Conservation (phyloP, 371 early-diverging fungal genomes). For the Nematocida displodere region DNA sequence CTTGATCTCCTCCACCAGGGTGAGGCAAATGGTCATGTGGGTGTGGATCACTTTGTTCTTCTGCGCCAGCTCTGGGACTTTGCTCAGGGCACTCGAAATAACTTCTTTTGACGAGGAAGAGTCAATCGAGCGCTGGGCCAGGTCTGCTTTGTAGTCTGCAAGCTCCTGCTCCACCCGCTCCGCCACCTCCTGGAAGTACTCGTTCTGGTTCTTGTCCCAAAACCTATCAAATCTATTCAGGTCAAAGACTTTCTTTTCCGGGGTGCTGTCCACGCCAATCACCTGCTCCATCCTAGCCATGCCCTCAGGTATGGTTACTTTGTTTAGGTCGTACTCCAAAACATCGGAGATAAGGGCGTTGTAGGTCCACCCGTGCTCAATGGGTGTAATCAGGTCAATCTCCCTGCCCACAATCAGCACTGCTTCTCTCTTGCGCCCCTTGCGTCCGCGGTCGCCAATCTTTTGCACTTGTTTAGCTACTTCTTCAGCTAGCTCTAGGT, state of each 20-base stretch:
- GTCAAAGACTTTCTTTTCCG: conserved; percentile 71
- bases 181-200: conserved; percentile 91
- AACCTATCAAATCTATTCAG: conserved; percentile 78
- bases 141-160: conserved; percentile 63
- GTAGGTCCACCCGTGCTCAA: conserved; percentile 93
- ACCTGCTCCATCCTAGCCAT: neutral
- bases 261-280: conserved; percentile 47
- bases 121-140: conserved; percentile 59
- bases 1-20: conserved; percentile 78
- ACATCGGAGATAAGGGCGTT: conserved; percentile 89
- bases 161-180: conserved; percentile 67
- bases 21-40: conserved; percentile 93
- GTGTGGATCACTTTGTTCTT: conserved; percentile 85
- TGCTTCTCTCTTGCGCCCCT: conserved; percentile 66
- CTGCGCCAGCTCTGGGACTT: conserved; percentile 84
- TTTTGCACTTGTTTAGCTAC: conserved; percentile 1
- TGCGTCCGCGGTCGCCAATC: neutral
- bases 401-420: conserved; percentile 83
- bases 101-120: conserved; percentile 51
- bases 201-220: conserved; percentile 80
- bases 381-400: conserved; percentile 82
- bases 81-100: conserved; percentile 75
- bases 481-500: neutral
- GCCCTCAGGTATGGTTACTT: conserved; percentile 67
- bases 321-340: conserved; percentile 79